Evolutionary conservation across 257 asterid genomes (phyloP), one percentile per base, ranked within the genome.

Genomic region (Echium plantagineum): DNA sequence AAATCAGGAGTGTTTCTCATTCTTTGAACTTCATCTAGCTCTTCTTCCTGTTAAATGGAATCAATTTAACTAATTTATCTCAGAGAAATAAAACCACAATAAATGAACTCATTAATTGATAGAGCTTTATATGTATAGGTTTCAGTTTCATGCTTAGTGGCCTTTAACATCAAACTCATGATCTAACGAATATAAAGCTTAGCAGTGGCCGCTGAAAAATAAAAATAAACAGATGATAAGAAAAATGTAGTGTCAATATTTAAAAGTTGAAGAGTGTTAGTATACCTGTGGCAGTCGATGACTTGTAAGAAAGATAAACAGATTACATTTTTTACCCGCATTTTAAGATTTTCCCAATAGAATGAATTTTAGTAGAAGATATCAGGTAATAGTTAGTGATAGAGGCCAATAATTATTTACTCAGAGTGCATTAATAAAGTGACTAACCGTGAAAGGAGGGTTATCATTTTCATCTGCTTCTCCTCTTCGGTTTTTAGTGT

Each of bases 1-100:
- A 93, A 93, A 71, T 93, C 99, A 0, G 95, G 87, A 52, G 87
- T 78, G 58, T 78, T 76, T 78, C 83, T 81, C 94, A 93, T 89
- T 57, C 55, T 69, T 19, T 72, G 78, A 63, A 89, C 68, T 60
- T 89, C 99, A 61, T 67, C 83, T 60, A 85, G 66, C 71, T 90
- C 97, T 77, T 90, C 94, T 6, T 74, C 63, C 97, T 89, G 87
- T 19, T 69, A 68, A 26, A 51, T n/a, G 35, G 48, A 52, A 70
- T 55, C 66, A 66, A 67, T 58, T 66, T 64, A 67, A 58, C 13
- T 42, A 42, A 24, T 24, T 24, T 13, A 42, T 42, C 49, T 42
- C 49, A 42, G 16, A 12, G 16, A 42, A 42, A 42, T 42, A 42
- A 10, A 42, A 42, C 49, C 49, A 12, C 13, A 17, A 4, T 13